Conservation (phyloP, 768 basidiomycete species). For the Lactarius evosmus region DNA sequence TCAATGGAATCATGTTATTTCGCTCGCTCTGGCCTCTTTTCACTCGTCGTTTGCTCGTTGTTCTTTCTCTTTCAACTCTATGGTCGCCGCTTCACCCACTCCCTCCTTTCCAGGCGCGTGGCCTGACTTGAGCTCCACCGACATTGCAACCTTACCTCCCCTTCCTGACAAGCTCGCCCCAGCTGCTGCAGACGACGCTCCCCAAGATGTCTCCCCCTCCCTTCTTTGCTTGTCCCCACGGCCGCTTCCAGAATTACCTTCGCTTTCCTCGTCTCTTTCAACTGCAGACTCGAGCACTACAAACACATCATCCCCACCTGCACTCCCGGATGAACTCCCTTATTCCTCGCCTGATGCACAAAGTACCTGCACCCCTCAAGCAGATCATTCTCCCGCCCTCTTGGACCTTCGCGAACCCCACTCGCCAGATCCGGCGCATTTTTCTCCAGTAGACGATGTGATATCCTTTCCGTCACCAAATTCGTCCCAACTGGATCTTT, state of each 20-base stretch:
- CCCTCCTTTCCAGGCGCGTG: conserved; percentile 47
- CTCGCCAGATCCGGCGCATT: conserved; percentile 27
- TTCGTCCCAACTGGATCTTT: conserved; percentile 24
- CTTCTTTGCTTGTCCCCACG: conserved; percentile 20
- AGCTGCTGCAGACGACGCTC: neutral
- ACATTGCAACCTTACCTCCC: conserved; percentile 9
- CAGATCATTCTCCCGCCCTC: neutral
- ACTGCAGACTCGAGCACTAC: conserved; percentile 19
- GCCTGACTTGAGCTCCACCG: conserved; percentile 34
- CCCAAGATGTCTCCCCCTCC: conserved; percentile 21
- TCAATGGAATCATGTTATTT: conserved; percentile 5
- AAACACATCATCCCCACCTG: neutral
- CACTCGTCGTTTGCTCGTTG: conserved; percentile 4
- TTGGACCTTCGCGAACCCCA: conserved; percentile 25
- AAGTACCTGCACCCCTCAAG: neutral
- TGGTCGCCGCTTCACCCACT: conserved; percentile 32
- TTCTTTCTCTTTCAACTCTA: conserved; percentile 22
- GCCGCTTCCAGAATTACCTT: conserved; percentile 26
- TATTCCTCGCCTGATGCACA: conserved; percentile 1
- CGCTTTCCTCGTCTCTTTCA: conserved; percentile 24
- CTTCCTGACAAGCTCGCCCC: conserved; percentile 10
- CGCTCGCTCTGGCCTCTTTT: neutral
- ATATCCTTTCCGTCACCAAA: conserved; percentile 23
- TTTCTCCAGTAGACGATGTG: conserved; percentile 20
- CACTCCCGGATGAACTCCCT: neutral